Evolutionary conservation across 2,329 filamentous ascomycete species (phyloP), one percentile per base, ranked within the genome.

Genomic region (Tolypocladium amazonense): DNA sequence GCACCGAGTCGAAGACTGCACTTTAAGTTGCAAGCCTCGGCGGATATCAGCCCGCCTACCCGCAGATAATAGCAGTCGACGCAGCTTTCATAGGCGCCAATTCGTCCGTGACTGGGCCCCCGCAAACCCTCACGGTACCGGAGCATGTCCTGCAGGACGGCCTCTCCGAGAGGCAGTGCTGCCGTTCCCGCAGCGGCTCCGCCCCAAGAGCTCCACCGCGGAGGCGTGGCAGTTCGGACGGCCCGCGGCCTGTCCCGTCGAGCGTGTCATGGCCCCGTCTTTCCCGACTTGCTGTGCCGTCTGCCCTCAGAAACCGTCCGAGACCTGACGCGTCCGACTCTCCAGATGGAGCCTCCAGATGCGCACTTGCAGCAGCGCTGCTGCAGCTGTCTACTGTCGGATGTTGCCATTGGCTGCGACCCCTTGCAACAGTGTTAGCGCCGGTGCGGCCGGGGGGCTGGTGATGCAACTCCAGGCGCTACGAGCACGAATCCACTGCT

Each of bases 401-500:
- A 9, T 27, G 20, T 20, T 30, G 30, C 50, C 30, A 35, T 54
- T 54, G 50, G 50, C 30, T 54, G 50, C 20, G 11, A 27, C 39
- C 23, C 56, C 56, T 30, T 39, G 23, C 25, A n/a, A n/a, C 39
- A 23, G 57, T 15, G 23, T 20, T 59, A 59, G 58, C 54, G 58
- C 58, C 58, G 58, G 58, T 35, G 43, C 54, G 25, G 33, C 58
- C 58, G 58, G 43, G 58, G 41, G 58, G 56, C 56, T 57, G 27
- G 47, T 4, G 47, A 52, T 52, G 47, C 47, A 30, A 4, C 25
- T 20, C 25, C 27, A 52, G 25, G 47, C 47, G 50, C 27, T 53
- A 30, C 20, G 33, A 35, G 33, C 3, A 9, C 33, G 27, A 11
- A 15, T 35, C 47, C 50, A 23, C 50, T n/a, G 50, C 20, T 30